phyloP scores from a whole-genome alignment of 2,329 filamentous ascomycete genomes.

The Ilyonectria mors-panacis region DNA sequence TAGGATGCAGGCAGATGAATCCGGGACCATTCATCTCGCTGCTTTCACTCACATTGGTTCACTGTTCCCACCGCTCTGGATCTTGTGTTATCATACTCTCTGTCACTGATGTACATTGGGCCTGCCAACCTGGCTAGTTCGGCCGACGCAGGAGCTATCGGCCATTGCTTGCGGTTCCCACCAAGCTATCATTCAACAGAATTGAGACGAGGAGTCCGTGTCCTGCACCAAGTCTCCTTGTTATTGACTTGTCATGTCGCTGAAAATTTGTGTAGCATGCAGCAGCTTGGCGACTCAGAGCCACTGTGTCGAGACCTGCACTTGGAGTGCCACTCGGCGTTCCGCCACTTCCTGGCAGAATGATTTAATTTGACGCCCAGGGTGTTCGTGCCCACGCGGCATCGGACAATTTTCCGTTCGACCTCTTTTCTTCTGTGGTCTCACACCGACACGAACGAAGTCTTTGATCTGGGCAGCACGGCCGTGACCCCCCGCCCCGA shows the following conservation, averaged over 20 bases:
- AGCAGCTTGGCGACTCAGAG: slow-evolving; percentile 15
- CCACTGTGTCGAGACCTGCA: slow-evolving; percentile 4
- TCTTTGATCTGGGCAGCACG: slow-evolving; percentile 8
- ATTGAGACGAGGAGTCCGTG: slow-evolving; percentile 23
- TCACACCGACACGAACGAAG: slow-evolving; percentile 19
- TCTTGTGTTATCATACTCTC: slow-evolving; percentile 11
- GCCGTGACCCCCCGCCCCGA: slow-evolving; percentile 9
- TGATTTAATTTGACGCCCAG: slow-evolving; percentile 15
- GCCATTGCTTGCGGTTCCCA: neutral
- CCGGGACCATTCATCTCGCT: slow-evolving; percentile 6
- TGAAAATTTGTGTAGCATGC: slow-evolving; percentile 7
- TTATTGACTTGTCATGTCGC: slow-evolving; percentile 24
- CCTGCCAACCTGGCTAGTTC: slow-evolving; percentile 7
- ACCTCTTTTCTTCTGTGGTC: neutral
- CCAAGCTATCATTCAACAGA: slow-evolving; percentile 20
- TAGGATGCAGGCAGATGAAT: neutral
- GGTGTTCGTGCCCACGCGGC: slow-evolving; percentile 14
- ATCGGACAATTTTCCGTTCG: slow-evolving; percentile 7
- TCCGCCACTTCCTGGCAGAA: slow-evolving; percentile 7
- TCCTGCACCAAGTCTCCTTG: slow-evolving; percentile 12
- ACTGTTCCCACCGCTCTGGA: slow-evolving; percentile 9
- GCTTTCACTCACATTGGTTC: slow-evolving; percentile 1
- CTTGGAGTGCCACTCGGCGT: slow-evolving; percentile 13
- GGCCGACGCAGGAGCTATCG: slow-evolving; percentile 9
- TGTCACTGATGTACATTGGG: slow-evolving; percentile 8